phyloP scores from a whole-genome alignment of 164 flowering plant genomes.

The Macadamia integrifolia region DNA sequence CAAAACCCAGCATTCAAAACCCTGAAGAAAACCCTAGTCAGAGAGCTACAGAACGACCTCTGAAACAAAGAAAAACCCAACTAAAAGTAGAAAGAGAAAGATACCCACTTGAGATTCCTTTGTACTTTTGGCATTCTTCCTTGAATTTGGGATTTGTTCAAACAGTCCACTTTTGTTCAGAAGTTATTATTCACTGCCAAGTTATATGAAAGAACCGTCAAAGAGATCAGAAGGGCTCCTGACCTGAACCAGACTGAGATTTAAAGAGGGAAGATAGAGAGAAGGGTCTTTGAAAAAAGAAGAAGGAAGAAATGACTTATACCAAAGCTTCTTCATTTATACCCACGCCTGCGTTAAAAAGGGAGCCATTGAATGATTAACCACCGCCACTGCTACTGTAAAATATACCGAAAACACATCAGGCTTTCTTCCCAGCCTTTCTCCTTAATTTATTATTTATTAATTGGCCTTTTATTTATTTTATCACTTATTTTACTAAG shows the following conservation, averaged over 20 bases:
- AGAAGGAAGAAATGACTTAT: conserved; percentile 23
- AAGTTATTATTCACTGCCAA: conserved; percentile 17
- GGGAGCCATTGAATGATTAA: conserved; percentile 81
- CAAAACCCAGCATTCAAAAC: conserved; percentile 10
- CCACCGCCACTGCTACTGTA: conserved; percentile 77
- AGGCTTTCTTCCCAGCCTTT: conserved; percentile 6
- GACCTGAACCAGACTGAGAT: neutral
- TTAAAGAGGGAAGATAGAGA: conserved; percentile 3
- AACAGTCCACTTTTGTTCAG: conserved; percentile 25
- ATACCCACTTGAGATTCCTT: conserved; percentile 63
- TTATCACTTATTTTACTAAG: conserved; percentile 2
- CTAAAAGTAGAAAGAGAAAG: conserved; percentile 44
- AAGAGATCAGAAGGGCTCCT: conserved; percentile 8
- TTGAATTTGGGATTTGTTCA: conserved; percentile 32
- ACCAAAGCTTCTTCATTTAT: conserved; percentile 62
- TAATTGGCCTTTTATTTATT: neutral
- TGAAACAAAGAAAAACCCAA: conserved; percentile 31
- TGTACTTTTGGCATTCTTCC: conserved; percentile 46
- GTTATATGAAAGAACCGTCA: conserved; percentile 4
- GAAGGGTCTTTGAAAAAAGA: conserved; percentile 1
- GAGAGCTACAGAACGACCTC: conserved; percentile 23
- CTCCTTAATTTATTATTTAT: neutral
- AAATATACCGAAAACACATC: conserved; percentile 13
- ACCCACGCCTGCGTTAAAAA: conserved; percentile 87
- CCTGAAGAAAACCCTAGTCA: conserved; percentile 45